A percentile compares a stretch with the other conserved stretches of the same genome.
Conservation (phyloP, 202 grass and related monocot genomes). For the Musa balbisiana region DNA sequence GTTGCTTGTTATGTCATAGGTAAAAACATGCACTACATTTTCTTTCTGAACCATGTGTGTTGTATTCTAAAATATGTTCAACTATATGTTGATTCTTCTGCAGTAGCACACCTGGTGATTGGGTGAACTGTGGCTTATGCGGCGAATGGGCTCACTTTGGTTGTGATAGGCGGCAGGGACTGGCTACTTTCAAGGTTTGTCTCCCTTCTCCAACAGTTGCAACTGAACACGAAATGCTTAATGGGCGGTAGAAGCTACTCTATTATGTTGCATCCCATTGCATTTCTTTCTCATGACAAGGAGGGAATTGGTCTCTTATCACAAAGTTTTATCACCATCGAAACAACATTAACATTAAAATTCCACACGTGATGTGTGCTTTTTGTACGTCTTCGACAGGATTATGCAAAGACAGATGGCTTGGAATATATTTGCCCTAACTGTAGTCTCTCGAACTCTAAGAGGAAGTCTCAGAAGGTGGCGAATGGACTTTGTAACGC, state of each 20-base stretch:
- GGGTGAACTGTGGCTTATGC: slow-evolving; percentile 96
- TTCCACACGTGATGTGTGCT: not conserved
- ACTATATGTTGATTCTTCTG: slow-evolving; percentile 17
- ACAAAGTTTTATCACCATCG: not conserved
- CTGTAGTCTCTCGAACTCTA: slow-evolving; percentile 75
- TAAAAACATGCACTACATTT: slow-evolving; percentile 27
- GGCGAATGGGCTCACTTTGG: slow-evolving; percentile 99
- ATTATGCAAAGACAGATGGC: slow-evolving; percentile 92
- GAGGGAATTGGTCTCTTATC: not conserved
- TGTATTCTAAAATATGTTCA: slow-evolving; percentile 22
- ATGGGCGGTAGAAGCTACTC: not conserved
- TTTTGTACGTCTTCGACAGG: slow-evolving; percentile 26
- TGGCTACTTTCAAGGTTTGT: slow-evolving; percentile 88
- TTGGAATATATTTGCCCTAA: slow-evolving; percentile 97
- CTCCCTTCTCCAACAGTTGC: not conserved
- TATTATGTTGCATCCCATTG: not conserved
- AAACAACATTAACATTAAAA: not conserved
- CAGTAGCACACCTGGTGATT: slow-evolving; percentile 98
- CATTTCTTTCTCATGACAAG: not conserved
- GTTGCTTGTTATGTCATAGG: slow-evolving; percentile 94
- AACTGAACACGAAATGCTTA: not conserved
- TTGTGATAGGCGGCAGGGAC: slow-evolving; percentile 83
- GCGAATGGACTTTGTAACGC: slow-evolving; percentile 58
- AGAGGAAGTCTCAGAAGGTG: slow-evolving; percentile 67
- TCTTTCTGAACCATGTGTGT: slow-evolving; percentile 11